Conservation (phyloP, 179 eudicot species). For the Spergularia azorica region DNA sequence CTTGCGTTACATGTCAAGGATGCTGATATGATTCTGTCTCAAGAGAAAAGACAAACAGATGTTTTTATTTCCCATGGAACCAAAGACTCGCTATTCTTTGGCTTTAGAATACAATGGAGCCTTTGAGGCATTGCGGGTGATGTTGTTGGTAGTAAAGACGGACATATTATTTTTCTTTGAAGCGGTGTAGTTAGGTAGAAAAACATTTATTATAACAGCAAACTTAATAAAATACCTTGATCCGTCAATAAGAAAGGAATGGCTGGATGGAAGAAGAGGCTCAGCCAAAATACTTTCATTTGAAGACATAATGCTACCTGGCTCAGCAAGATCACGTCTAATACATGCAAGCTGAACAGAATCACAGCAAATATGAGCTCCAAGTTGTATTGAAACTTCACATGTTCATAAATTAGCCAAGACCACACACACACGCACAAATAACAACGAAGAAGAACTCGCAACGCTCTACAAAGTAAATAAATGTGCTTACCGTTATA, state of each 20-base stretch:
- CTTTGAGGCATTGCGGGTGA: too few species aligned
- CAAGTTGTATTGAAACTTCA: not conserved
- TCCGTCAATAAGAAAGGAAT: slow-evolving; percentile 58
- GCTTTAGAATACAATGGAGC: too few species aligned
- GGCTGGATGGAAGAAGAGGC: slow-evolving; percentile 75
- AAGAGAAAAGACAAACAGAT: too few species aligned
- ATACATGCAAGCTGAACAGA: slow-evolving; percentile 59
- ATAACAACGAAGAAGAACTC: not conserved
- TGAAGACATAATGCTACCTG: slow-evolving; percentile 64
- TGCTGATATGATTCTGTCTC: too few species aligned
- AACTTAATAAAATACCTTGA: slow-evolving; percentile 50
- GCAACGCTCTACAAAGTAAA: not conserved
- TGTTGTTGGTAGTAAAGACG: not conserved
- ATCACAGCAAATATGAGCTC: slow-evolving; percentile 3
- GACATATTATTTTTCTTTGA: not conserved
- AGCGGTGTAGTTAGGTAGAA: not conserved
- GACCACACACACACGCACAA: not conserved
- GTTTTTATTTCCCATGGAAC: too few species aligned
- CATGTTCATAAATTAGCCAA: not conserved
- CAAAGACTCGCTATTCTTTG: too few species aligned
- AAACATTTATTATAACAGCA: not conserved
- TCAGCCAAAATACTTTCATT: slow-evolving; percentile 71
- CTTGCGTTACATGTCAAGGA: not conserved
- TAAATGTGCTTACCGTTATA: slow-evolving; percentile 46
- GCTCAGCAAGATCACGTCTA: slow-evolving; percentile 73